phyloP scores from a whole-genome alignment of 2,329 filamentous ascomycete species.

The Monosporascus cannonballus region DNA sequence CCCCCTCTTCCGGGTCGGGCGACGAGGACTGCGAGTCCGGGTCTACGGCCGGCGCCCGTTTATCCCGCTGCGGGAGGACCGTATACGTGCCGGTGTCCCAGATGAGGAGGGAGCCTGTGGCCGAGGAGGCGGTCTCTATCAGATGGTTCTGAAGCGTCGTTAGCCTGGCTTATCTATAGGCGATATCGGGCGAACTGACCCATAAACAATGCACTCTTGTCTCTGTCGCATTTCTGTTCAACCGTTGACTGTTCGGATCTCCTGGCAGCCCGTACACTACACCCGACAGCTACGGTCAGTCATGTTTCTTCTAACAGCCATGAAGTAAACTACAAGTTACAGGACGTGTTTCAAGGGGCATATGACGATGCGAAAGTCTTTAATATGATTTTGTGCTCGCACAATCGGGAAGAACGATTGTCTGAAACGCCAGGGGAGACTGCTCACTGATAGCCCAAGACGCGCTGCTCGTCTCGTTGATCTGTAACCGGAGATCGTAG shows the following conservation, averaged over 20 bases:
- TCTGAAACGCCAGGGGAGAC: too few relatives aligned
- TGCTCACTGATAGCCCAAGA: conserved; percentile 50
- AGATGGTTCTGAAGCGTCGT: conserved; percentile 47
- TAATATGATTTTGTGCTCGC: too few relatives aligned
- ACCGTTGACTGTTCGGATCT: conserved; percentile 46
- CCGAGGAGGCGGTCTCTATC: conserved; percentile 48
- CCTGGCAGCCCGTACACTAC: conserved; percentile 53
- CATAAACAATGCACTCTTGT: conserved; percentile 56
- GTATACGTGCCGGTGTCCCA: conserved; percentile 58
- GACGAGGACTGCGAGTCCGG: conserved; percentile 30
- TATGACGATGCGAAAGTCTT: too few relatives aligned
- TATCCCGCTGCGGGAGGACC: conserved; percentile 36
- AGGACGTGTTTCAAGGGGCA: too few relatives aligned
- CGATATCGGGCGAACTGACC: conserved; percentile 29
- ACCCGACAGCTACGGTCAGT: not conserved
- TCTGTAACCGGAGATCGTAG: conserved; percentile 65
- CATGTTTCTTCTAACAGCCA: too few relatives aligned
- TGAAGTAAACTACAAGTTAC: too few relatives aligned
- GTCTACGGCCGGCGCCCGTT: conserved; percentile 21
- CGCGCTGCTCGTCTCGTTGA: conserved; percentile 59
- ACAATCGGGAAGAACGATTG: too few relatives aligned
- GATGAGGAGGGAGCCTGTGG: conserved; percentile 53
- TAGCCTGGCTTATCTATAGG: not conserved
- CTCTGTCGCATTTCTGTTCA: conserved; percentile 55
- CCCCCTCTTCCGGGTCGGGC: conserved; percentile 15